These are phyloP conservation scores for Protomyces inouyei DNA, from an alignment of 1,139 yeast genomes.

Conservation along the genomic window DNA sequence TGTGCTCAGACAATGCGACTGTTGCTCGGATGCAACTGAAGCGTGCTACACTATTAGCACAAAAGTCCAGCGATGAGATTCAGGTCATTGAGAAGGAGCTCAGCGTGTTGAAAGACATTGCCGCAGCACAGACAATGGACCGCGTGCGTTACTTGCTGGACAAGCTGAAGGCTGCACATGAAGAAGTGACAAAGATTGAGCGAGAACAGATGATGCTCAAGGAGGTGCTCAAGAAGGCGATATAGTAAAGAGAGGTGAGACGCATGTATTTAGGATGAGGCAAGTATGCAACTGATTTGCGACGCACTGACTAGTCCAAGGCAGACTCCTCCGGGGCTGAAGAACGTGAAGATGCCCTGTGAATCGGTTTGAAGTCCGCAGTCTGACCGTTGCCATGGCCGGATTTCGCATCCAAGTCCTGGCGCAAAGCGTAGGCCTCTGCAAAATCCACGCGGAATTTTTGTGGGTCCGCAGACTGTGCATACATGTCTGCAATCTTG, in stretches of 20 bases:
- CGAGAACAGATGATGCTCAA: neutral
- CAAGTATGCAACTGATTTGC: too few relatives aligned
- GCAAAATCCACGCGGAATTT: neutral
- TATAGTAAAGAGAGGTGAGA: neutral
- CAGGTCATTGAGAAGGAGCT: slow-evolving; percentile 26
- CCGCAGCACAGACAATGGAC: slow-evolving; percentile 1
- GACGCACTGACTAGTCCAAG: neutral
- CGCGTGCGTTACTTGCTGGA: slow-evolving; percentile 48
- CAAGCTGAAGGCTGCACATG: slow-evolving; percentile 44
- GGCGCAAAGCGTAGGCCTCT: neutral
- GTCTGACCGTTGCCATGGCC: neutral
- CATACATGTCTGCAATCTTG: neutral
- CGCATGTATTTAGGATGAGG: neutral
- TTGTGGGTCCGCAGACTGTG: neutral
- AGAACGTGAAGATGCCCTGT: neutral
- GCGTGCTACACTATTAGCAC: slow-evolving; percentile 8
- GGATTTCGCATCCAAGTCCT: neutral
- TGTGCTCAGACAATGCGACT: slow-evolving; percentile 56
- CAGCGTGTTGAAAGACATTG: slow-evolving; percentile 15
- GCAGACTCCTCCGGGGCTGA: neutral
- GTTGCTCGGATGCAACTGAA: slow-evolving; percentile 58
- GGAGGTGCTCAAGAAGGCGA: neutral
- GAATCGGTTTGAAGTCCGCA: neutral
- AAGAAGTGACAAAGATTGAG: neutral
- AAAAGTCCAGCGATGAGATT: neutral